Percentiles rank a stretch among this genome's conserved stretches.
Conservation (phyloP, 164 flowering plant species). For the Cinnamomum chago region DNA sequence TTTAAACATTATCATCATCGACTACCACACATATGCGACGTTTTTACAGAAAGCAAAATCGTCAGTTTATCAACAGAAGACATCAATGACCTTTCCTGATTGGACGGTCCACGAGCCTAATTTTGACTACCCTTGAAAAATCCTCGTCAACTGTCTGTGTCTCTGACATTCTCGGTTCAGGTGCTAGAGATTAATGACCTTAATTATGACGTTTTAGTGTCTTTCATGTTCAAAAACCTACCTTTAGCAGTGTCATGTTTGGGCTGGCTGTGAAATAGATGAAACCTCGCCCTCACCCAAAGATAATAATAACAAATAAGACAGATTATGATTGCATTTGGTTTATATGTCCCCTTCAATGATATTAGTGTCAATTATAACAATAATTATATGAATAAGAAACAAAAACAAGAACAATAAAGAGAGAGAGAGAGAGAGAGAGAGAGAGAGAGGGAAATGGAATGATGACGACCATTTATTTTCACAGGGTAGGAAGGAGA, state of each 20-base stretch:
- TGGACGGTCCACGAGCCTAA: constrained; percentile 1
- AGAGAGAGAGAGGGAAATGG: constrained; percentile 12
- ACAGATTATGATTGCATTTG: constrained; percentile 27
- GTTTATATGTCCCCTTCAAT: constrained; percentile 29
- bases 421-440: background rate
- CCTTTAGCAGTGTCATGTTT: constrained; percentile 4
- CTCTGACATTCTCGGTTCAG: background rate
- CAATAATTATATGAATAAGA: constrained; percentile 21
- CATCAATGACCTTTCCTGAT: constrained; percentile 1
- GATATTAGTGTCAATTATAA: constrained; percentile 18
- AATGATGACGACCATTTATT: constrained; percentile 13
- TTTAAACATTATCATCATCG: background rate
- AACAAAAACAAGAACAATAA: constrained; percentile 26
- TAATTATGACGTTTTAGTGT: background rate
- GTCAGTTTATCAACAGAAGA: background rate
- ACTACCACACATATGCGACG: background rate
- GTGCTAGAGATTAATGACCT: background rate
- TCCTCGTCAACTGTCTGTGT: constrained; percentile 6
- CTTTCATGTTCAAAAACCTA: background rate
- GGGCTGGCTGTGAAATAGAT: constrained; percentile 7
- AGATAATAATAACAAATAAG: constrained; percentile 7
- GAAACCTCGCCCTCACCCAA: constrained; percentile 22
- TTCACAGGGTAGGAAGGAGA: constrained; percentile 1
- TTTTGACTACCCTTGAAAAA: constrained; percentile 9
- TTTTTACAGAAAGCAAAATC: background rate